These are phyloP conservation scores for apple (Malus domestica) DNA, from an alignment of 306 rosid genomes.

Conservation along the genomic window DNA sequence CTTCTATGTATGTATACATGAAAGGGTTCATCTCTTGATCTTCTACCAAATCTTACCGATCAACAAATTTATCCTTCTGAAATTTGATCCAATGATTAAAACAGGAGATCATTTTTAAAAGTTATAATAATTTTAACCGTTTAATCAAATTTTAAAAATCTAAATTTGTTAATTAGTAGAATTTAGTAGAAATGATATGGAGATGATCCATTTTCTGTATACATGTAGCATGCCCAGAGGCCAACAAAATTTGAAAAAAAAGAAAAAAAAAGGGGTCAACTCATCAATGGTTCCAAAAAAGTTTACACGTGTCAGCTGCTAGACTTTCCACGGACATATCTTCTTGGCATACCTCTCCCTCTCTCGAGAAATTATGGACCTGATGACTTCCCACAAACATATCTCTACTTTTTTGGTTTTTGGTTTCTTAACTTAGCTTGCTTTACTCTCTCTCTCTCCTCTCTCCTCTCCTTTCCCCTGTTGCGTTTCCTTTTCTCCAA, in stretches of 20 bases:
- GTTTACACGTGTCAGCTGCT: constrained; percentile 16
- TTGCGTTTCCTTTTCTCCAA: constrained; percentile 10
- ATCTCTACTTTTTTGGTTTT: neutral
- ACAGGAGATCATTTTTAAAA: no score
- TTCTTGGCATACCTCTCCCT: constrained; percentile 13
- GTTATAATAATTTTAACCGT: no score
- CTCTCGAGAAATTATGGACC: neutral
- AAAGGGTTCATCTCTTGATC: accelerated
- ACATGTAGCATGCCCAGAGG: neutral
- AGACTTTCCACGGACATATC: constrained; percentile 10
- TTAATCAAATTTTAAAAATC: no score
- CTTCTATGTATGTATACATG: neutral
- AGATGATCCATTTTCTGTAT: neutral
- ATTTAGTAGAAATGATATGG: accelerated
- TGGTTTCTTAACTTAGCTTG: neutral
- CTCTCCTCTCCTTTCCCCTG: neutral
- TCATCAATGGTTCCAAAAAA: neutral
- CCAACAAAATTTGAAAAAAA: neutral
- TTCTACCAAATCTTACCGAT: no score
- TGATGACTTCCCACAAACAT: constrained; percentile 13
- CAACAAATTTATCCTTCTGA: no score
- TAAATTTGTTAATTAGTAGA: no score
- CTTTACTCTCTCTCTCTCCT: neutral
- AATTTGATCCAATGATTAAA: no score
- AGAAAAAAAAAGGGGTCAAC: neutral